Evolutionary conservation across 768 basidiomycete genomes (phyloP).

Genomic region (Lentinula detonsa): DNA sequence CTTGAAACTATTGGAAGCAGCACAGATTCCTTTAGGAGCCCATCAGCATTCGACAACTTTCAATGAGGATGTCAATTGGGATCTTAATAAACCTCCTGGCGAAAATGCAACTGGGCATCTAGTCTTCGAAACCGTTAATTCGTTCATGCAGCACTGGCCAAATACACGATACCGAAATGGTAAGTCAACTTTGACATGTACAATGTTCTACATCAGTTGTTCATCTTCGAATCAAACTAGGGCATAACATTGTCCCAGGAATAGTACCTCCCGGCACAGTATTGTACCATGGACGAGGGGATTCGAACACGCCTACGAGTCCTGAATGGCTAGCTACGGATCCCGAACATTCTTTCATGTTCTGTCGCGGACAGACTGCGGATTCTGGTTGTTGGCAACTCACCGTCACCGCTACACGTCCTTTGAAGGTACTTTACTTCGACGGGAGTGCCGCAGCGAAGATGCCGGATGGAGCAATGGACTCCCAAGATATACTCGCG

Average conservation of each 20-base stretch:
- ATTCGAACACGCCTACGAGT: constrained; percentile 5
- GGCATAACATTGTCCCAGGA: constrained; percentile 17
- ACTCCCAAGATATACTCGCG: constrained; percentile 40
- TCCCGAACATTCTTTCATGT: constrained; percentile 22
- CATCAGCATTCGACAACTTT: background rate
- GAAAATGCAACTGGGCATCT: constrained; percentile 22
- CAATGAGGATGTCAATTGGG: constrained; percentile 13
- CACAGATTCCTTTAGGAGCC: background rate
- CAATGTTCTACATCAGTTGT: background rate
- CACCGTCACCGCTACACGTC: constrained; percentile 27
- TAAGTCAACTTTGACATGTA: background rate
- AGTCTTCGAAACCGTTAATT: constrained; percentile 23
- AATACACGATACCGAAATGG: constrained; percentile 26
- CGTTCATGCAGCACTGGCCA: constrained; percentile 27
- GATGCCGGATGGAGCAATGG: constrained; percentile 31
- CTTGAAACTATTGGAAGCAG: background rate
- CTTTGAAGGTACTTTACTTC: constrained; percentile 44
- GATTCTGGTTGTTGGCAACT: constrained; percentile 25
- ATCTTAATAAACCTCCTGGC: constrained; percentile 15
- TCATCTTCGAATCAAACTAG: background rate
- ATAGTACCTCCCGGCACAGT: constrained; percentile 13
- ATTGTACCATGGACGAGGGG: constrained; percentile 15
- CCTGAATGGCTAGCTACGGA: constrained; percentile 17
- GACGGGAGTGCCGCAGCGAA: constrained; percentile 46
- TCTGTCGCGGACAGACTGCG: constrained; percentile 23